Evolutionary conservation across 1,284 basidiomycete species (phyloP), one percentile per base, ranked within the genome.

Genomic region (Porogramme epimiltina): DNA sequence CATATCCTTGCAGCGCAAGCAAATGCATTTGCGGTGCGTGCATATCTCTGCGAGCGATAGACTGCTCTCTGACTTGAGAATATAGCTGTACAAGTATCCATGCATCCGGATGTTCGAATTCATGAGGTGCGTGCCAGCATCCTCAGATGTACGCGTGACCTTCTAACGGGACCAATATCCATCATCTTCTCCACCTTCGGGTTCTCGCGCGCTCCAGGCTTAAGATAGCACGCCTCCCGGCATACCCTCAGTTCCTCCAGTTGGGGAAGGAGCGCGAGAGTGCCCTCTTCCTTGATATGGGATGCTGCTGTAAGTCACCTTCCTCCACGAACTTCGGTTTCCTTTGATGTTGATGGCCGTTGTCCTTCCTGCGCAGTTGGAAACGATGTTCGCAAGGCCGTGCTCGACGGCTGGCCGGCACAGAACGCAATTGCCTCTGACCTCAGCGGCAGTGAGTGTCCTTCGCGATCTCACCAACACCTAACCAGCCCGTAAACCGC

Each of bases 251-350:
- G 33, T 40, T 72, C 10, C 58, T 81, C 4, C 56, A 71, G 33
- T 63, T 80, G 2, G 65, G 67, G 3, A 62, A 65, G 22, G 66
- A 70, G 3, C 70, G 69, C 18, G 52, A 68, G 9, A 67, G 70
- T 36, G 75, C 78, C 4, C 70, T 82, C 34, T 64, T 81, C 16
- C 65, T 82, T 4, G 73, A 75, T 47, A 60, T 73, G 37, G 72
- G 68, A 11, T 80, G 78, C 56, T 79, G 77, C 58, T 79, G 79
- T 81, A 52, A 59, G 76, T 68, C 23, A 8, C 5, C 1, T 28
- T 19, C 23, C 23, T 28, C n/a, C 25, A 10, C 16, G 5, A 16
- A 23, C 16, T 10, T 25, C 33, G 50, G 33, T 40, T 4, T 45
- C 15, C 18, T 23, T 13, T 49, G 11, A 26, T 6, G 2, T 16